Evolutionary conservation across 2,329 filamentous ascomycete species (phyloP).

Genomic region (Epichloe sibirici): DNA sequence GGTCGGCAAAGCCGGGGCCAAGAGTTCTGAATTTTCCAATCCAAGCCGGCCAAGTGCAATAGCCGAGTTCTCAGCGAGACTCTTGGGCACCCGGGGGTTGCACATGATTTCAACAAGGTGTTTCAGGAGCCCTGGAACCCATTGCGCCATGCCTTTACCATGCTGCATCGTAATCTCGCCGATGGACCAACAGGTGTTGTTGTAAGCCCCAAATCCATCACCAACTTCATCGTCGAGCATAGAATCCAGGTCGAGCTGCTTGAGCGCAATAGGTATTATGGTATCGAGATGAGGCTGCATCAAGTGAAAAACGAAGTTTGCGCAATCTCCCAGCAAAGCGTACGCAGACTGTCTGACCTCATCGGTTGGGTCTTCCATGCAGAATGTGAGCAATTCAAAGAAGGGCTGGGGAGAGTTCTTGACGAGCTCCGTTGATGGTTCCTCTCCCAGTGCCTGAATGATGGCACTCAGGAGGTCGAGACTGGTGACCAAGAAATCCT

Average conservation of each 20-base stretch:
- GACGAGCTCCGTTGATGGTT: constrained; percentile 66
- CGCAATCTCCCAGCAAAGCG: constrained; percentile 85
- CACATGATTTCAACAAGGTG: constrained; percentile 72
- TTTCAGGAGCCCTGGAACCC: constrained; percentile 63
- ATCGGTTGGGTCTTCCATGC: constrained; percentile 82
- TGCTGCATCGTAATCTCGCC: constrained; percentile 83
- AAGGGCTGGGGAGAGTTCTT: constrained; percentile 65
- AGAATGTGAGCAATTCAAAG: constrained; percentile 82
- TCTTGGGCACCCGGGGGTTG: constrained; percentile 73
- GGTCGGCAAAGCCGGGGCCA: constrained; percentile 66
- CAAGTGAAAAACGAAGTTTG: constrained; percentile 80
- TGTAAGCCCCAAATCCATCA: constrained; percentile 80
- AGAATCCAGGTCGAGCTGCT: constrained; percentile 72
- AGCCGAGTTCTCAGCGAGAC: constrained; percentile 85
- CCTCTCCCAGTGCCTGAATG: constrained; percentile 71
- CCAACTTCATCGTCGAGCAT: constrained; percentile 72
- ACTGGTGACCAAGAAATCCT: constrained; percentile 93
- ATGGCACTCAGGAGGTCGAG: constrained; percentile 87
- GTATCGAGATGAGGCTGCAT: constrained; percentile 61
- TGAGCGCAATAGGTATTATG: constrained; percentile 70
- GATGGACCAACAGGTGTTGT: constrained; percentile 95
- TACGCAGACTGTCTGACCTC: constrained; percentile 95
- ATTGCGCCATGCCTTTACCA: constrained; percentile 62
- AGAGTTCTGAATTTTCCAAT: constrained; percentile 58
- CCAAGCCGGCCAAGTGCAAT: constrained; percentile 85